Evolutionary conservation across 1,284 basidiomycete species (phyloP), one percentile per base, ranked within the genome.

Genomic region (Cutaneotrichosporon sp.): DNA sequence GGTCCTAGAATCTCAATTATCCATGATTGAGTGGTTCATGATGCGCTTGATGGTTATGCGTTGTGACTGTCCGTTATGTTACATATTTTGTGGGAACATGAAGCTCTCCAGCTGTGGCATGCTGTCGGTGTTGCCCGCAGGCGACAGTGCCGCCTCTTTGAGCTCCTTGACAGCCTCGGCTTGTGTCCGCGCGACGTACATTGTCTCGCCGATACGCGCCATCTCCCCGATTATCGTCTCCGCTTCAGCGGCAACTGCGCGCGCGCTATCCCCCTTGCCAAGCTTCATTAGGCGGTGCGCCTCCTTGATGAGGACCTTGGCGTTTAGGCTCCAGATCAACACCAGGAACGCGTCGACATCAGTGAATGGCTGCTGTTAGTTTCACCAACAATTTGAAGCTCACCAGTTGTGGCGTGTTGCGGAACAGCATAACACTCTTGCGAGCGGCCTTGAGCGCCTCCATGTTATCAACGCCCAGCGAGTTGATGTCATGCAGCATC

Each of bases 401-500:
- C 52, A 78, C 76, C 31, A 79, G 61, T 0, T 68, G 68, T 1
- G 73, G 71, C 14, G 76, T 34, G 22, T 67, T 57, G 30, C 69
- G 65, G 65, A 79, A 70, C n/a, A 78, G 61, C 9, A 69, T 66
- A 1, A 76, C 73, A 34, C 69, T 65, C 62, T 66, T 65, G n/a
- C 75, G 65, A 3, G 75, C 76, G 4, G 69, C 75, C 18, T 59
- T 56, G 30, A 79, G 63, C 26, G 76, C 76, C 53, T 76, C 70
- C 10, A 52, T 61, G 58, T 79, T 79, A 53, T 74, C 75, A 2
- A 67, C 63, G 30, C 73, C 73, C 16, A 73, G 60, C 11, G 75
- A 73, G 66, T 79, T 76, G 70, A 78, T 72, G 61, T 79, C 77
- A 60, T 76, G 68, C 56, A 79, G 56, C 9, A 76, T 55, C 73